Conservation (phyloP, 2,329 filamentous ascomycete species). For the Fusarium sulawesiense region DNA sequence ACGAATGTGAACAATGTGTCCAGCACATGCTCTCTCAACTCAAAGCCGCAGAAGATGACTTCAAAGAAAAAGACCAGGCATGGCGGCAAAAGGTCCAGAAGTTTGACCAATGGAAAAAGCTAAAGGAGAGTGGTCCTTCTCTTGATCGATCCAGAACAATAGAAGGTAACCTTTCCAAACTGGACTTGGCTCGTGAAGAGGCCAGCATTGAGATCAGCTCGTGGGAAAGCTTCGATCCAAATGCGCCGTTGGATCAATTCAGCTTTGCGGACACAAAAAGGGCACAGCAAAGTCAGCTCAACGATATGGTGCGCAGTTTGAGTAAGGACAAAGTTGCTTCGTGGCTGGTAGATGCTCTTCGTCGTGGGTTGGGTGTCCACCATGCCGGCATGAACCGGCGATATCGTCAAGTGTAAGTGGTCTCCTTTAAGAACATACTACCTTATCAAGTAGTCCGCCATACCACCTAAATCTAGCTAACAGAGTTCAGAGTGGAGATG, state of each 20-base stretch:
- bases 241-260: constrained; percentile 71
- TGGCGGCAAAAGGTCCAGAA: constrained; percentile 71
- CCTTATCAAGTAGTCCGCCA: neutral
- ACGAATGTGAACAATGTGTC: constrained; percentile 70
- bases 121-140: constrained; percentile 51
- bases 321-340: constrained; percentile 60
- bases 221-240: constrained; percentile 75
- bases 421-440: neutral
- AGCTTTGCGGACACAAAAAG: constrained; percentile 74
- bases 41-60: constrained; percentile 50
- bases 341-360: constrained; percentile 69
- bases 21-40: constrained; percentile 64
- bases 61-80: constrained; percentile 65
- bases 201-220: constrained; percentile 65
- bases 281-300: constrained; percentile 67
- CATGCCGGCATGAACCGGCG: constrained; percentile 83
- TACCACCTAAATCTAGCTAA: constrained; percentile 1
- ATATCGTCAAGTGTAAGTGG: constrained; percentile 72
- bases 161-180: constrained; percentile 57
- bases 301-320: constrained; percentile 57
- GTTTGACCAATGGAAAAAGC: constrained; percentile 68
- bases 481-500: constrained; percentile 70
- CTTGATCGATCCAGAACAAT: constrained; percentile 58
- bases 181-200: constrained; percentile 67
- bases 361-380: constrained; percentile 78